A percentile compares a stretch with the other conserved stretches of the same genome.
phyloP scores from a whole-genome alignment of 2,329 filamentous ascomycete species.

The Talaromyces sp. region DNA sequence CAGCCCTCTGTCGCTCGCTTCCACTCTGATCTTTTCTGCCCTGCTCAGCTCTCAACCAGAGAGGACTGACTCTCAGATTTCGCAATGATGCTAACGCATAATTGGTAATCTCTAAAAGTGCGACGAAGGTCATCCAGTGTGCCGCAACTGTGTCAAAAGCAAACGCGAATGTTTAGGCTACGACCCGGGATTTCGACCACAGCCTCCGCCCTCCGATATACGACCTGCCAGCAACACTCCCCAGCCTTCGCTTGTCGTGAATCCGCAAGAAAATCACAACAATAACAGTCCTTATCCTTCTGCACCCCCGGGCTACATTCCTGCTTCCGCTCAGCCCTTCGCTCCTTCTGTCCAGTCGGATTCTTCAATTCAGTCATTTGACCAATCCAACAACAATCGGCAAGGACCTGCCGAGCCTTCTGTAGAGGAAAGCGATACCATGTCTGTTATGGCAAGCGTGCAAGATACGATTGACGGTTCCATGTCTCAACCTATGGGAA shows the following conservation, averaged over 20 bases:
- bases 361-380: slow-evolving; percentile 41
- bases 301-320: slow-evolving; percentile 42
- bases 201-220: slow-evolving; percentile 67
- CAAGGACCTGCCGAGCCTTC: slow-evolving; percentile 62
- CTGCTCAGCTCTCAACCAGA: slow-evolving; percentile 19
- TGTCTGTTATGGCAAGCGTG: slow-evolving; percentile 34
- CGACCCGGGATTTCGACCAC: slow-evolving; percentile 71
- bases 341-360: slow-evolving; percentile 40
- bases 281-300: slow-evolving; percentile 32
- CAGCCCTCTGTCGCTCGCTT: slow-evolving; percentile 15
- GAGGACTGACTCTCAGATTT: slow-evolving; percentile 8
- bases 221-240: slow-evolving; percentile 56
- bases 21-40: slow-evolving; percentile 22
- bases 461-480: slow-evolving; percentile 34
- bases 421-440: slow-evolving; percentile 50
- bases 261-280: slow-evolving; percentile 27
- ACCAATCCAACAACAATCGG: slow-evolving; percentile 42
- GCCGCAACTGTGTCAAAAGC: slow-evolving; percentile 68
- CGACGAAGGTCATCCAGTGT: slow-evolving; percentile 91
- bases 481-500: slow-evolving; percentile 29
- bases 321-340: slow-evolving; percentile 40
- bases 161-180: slow-evolving; percentile 67
- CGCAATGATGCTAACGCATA: slow-evolving; percentile 24
- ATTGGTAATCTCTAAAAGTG: slow-evolving; percentile 60
- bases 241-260: slow-evolving; percentile 43